Conservation (phyloP, 768 basidiomycete species). For the Xerocomellus chrysenteron region DNA sequence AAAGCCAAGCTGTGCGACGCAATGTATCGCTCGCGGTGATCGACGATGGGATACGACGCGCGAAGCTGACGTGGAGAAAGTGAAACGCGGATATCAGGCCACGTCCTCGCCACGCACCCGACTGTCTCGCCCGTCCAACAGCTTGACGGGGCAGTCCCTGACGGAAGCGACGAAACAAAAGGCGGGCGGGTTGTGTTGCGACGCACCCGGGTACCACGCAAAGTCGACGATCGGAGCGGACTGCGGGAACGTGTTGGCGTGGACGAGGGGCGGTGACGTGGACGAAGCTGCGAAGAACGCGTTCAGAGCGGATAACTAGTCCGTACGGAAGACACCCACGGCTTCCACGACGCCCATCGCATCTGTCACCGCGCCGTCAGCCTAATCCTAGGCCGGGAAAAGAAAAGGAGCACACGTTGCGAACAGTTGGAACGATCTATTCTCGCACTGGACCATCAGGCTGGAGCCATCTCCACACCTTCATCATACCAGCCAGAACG, state of each 20-base stretch:
- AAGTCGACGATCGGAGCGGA: slow-evolving; percentile 75
- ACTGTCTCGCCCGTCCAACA: slow-evolving; percentile 78
- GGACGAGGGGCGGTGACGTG: slow-evolving; percentile 2
- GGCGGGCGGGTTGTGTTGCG: slow-evolving; percentile 50
- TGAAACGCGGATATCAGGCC: not conserved
- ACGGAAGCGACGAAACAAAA: slow-evolving; percentile 86
- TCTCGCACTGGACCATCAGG: slow-evolving; percentile 69
- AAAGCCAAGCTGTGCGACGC: slow-evolving; percentile 86
- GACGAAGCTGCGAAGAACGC: not conserved
- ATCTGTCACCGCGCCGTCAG: not conserved
- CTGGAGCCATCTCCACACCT: slow-evolving; percentile 79
- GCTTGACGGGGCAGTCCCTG: slow-evolving; percentile 80
- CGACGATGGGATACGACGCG: slow-evolving; percentile 89
- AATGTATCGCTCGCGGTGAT: slow-evolving; percentile 89
- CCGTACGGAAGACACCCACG: not conserved
- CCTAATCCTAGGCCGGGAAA: not conserved
- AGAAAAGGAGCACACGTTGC: slow-evolving; percentile 36
- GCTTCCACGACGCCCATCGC: not conserved
- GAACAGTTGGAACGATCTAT: slow-evolving; percentile 59
- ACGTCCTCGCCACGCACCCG: slow-evolving; percentile 47
- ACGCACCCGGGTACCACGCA: slow-evolving; percentile 83
- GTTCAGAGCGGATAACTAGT: not conserved
- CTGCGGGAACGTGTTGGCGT: slow-evolving; percentile 43
- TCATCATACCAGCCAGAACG: not conserved
- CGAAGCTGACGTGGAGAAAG: slow-evolving; percentile 55